phyloP scores from a whole-genome alignment of 306 rosid genomes.

The Chamaecrista fasciculata region DNA sequence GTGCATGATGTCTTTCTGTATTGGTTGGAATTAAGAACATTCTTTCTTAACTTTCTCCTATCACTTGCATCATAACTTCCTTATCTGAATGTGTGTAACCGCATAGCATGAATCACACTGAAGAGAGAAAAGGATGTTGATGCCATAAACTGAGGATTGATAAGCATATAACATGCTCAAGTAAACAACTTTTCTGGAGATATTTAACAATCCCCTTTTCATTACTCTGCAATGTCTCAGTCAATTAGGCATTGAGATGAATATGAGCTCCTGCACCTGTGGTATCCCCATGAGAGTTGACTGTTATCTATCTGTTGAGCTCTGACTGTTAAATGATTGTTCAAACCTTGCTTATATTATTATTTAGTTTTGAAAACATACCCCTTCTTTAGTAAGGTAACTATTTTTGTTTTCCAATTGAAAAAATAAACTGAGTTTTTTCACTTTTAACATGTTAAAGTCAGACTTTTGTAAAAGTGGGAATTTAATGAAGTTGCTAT shows the following conservation, averaged over 20 bases:
- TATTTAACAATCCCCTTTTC: not conserved
- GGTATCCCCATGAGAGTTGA: not conserved
- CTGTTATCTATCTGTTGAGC: not conserved
- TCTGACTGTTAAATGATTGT: not conserved
- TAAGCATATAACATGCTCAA: not conserved
- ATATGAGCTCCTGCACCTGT: not conserved
- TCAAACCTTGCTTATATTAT: not conserved
- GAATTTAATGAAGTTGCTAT: constrained; percentile 2
- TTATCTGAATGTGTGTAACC: not conserved
- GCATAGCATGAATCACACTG: constrained; percentile 9
- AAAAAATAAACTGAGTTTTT: not conserved
- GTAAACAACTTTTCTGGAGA: not conserved
- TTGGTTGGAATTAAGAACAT: constrained; percentile 2
- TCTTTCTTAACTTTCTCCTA: constrained; percentile 2
- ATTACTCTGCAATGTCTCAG: not conserved
- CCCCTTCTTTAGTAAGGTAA: not conserved
- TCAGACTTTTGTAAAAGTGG: not conserved
- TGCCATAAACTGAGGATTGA: constrained; percentile 13
- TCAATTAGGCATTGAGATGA: not conserved
- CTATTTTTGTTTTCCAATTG: too few species aligned
- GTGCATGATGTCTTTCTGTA: constrained; percentile 2
- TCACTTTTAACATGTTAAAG: not conserved
- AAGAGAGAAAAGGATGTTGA: constrained; percentile 5
- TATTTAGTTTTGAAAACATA: not conserved
- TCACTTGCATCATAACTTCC: not conserved